Evolutionary conservation across 1,284 basidiomycete species (phyloP).

Genomic region (Xerocomus minutiporus): DNA sequence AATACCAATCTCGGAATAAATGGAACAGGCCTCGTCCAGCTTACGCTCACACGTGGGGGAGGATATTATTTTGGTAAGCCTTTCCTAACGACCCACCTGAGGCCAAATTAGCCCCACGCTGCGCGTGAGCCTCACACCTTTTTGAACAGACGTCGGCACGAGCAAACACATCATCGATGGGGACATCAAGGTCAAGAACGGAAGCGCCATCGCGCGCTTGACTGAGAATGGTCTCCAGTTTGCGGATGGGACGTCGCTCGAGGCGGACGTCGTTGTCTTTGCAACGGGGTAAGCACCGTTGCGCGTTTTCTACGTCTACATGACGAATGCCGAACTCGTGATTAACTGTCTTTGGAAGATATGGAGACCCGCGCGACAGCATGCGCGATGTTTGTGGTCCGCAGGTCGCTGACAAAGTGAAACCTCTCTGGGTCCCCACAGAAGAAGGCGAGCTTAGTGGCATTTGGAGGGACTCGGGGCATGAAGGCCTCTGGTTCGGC

Average conservation of each 20-base stretch:
- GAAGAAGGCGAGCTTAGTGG: conserved; percentile 43
- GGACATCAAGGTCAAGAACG: conserved; percentile 43
- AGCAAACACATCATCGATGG: conserved; percentile 40
- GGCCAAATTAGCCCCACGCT: no score
- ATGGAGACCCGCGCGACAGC: conserved; percentile 27
- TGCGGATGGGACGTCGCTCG: conserved; percentile 40
- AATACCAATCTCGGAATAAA: conserved; percentile 39
- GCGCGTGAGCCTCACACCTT: neutral
- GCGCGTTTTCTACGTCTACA: no score
- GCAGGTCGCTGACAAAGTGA: conserved; percentile 36
- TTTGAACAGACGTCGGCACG: conserved; percentile 34
- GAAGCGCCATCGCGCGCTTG: conserved; percentile 35
- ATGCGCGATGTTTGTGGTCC: conserved; percentile 37
- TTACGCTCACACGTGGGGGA: conserved; percentile 35
- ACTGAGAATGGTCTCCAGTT: conserved; percentile 37
- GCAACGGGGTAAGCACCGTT: conserved; percentile 36
- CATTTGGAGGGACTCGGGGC: conserved; percentile 34
- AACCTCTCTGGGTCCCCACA: conserved; percentile 42
- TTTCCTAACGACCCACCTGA: neutral
- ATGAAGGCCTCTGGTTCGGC: conserved; percentile 35
- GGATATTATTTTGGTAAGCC: conserved; percentile 40
- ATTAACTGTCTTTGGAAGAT: conserved; percentile 18
- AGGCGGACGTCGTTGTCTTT: conserved; percentile 46
- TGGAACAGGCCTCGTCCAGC: conserved; percentile 35
- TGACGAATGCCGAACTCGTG: neutral